Evolutionary conservation across 2,329 filamentous ascomycete species (phyloP), one percentile per base, ranked within the genome.

Genomic region (Aspergillus pseudoglaucus): DNA sequence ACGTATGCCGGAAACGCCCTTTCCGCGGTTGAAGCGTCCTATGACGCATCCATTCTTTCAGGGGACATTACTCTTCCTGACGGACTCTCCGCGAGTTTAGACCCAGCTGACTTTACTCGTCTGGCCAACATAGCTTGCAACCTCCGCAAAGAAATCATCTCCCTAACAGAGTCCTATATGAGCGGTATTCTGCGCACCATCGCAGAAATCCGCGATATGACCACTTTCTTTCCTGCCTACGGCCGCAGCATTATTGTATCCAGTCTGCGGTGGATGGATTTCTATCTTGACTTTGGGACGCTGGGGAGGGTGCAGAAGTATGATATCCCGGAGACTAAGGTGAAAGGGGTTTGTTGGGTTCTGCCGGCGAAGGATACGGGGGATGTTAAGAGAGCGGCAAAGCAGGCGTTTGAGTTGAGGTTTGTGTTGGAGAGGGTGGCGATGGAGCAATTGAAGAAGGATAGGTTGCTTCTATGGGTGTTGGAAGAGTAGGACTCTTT

Each of bases 191-290:
- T 39, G 17, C 37, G 15, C n/a, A 10, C 15, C 37, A 18, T 39
- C 7, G 37, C 37, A 20, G 37, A 18, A 9, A 18, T 17, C 17
- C 37, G 9, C 9, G 17, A 39, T 7, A 17, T 30, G 25, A 14
- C 41, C 33, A 44, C 30, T 14, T 18, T 18, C 27, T 32, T 12
- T 30, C 30, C 41, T 18, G 27, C 17, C 6, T 46, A 15, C 15
- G 33, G 43, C 2, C 22, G 25, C 14, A 49, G 47, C 37, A 47
- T 47, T 23, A 45, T 47, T 18, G 44, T 50, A 27, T 47, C 47
- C 4, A 50, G 38, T 18, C 38, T 47, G 38, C 44, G 47, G 14
- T 50, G 45, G 47, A 50, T 47, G 47, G 47, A 47, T 4, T 50
- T 50, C 35, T 45, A 47, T 17, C 27, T 40, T 12, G 47, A 50